Base-by-base conservation (phyloP, 805 yeast genomes). In the Yamadazyma laniorum region DNA sequence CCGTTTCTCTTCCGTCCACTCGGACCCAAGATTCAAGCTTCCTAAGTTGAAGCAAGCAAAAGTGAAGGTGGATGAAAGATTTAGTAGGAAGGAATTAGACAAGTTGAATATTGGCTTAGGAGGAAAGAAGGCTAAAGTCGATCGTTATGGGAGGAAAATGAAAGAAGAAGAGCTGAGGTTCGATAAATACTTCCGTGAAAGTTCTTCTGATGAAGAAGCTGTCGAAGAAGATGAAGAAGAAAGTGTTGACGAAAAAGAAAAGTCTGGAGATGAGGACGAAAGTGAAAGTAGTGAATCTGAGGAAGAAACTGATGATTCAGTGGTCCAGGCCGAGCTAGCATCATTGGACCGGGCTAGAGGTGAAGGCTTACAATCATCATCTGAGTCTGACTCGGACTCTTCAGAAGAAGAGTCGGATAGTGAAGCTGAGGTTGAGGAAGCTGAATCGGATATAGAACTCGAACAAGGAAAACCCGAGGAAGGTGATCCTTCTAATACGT, bases 1-100 rank as follows among this genome's bases (percentile, higher is more conserved):
- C 17, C 77, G 98, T 57, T 91, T 91, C 60, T 64, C 84, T 6
- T 69, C 80, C 6, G 83, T 91, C 5, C 87, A 83, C 51, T 77
- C 74, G 47, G 99, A 93, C 61, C 98, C 98, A 3, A 73, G 96
- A 46, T 93, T 91, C 66, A 82, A 77, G 43, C 64, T 79, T 18
- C 90, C 96, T 2, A 82, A 73, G 52, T 74, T 72, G 57, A 80
- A 79, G 50, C 79, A 82, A 40, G 64, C 80, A 44, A 85, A 83
- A 56, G 84, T 88, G 26, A 79, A 85, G 49, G 72, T 93, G 17
- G 99, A 93, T 62, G 83, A 79, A 40, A 79, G 99, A 61, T 93
- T 93, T 63, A 63, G 70, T 36, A 83, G 81, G 50, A 78, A 79
- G 32, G 85, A 79, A 40, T 61, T 85, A 34, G 65, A 69, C 35